phyloP scores from a whole-genome alignment of 352 stramenopile genomes.

The Globisporangium irregulare region DNA sequence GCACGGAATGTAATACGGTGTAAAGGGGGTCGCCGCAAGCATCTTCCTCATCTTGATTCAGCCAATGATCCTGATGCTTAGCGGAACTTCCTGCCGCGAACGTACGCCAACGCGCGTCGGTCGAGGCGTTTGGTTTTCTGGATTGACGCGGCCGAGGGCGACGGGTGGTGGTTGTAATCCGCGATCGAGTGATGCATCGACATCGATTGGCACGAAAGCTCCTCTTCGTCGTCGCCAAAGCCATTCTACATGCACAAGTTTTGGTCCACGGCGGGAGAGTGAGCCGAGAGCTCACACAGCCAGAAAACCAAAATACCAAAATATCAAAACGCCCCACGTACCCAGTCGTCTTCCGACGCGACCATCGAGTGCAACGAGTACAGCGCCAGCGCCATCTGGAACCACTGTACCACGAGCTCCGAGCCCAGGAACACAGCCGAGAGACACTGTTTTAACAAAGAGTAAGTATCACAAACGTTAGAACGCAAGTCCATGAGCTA shows the following conservation, averaged over 20 bases:
- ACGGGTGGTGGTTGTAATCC: slow-evolving; percentile 68
- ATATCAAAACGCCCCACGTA: slow-evolving; percentile 20
- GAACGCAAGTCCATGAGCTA: background rate
- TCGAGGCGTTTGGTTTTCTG: slow-evolving; percentile 82
- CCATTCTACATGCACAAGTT: slow-evolving; percentile 29
- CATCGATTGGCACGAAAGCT: slow-evolving; percentile 49
- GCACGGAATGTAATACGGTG: background rate
- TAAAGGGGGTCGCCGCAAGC: background rate
- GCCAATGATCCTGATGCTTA: slow-evolving; percentile 20
- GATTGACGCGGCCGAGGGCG: slow-evolving; percentile 58
- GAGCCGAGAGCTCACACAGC: background rate
- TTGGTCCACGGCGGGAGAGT: too few relatives aligned
- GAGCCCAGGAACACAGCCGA: slow-evolving; percentile 81
- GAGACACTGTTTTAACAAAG: slow-evolving; percentile 40
- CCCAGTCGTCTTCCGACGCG: slow-evolving; percentile 72
- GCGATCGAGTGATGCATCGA: slow-evolving; percentile 71
- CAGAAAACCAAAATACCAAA: background rate
- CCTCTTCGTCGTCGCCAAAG: slow-evolving; percentile 60
- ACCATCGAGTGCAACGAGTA: slow-evolving; percentile 83
- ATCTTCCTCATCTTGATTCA: background rate
- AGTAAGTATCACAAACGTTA: background rate
- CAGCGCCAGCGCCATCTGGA: slow-evolving; percentile 76
- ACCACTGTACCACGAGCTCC: slow-evolving; percentile 81
- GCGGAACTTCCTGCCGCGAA: slow-evolving; percentile 68
- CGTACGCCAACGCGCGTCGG: slow-evolving; percentile 68